phyloP scores from a whole-genome alignment of 306 rosid genomes.

The Malus fusca region DNA sequence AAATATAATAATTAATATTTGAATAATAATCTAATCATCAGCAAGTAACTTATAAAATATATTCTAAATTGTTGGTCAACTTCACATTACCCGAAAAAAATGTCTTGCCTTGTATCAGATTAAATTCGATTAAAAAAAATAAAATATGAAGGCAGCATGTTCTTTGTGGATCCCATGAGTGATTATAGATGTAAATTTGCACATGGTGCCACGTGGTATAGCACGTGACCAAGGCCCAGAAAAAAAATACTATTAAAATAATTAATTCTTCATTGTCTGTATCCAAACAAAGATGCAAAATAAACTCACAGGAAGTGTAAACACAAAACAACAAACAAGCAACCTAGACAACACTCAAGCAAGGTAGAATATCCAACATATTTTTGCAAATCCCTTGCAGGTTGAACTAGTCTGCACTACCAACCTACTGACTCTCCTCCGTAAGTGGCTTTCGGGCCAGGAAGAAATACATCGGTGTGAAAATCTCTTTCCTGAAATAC shows the following conservation, averaged over 20 bases:
- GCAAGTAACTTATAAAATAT: too few relatives aligned
- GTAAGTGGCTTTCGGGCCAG: constrained; percentile 71
- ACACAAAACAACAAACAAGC: constrained; percentile 23
- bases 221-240: not conserved
- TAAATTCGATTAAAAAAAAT: not conserved
- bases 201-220: not conserved
- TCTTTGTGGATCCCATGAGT: not conserved
- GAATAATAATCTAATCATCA: too few relatives aligned
- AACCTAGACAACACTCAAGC: constrained; percentile 2
- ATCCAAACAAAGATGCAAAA: not conserved
- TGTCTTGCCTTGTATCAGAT: not conserved
- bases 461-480: constrained; percentile 96
- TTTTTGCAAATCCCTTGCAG: constrained; percentile 1
- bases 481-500: constrained; percentile 72
- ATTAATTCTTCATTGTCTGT: too few relatives aligned
- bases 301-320: not conserved
- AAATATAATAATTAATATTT: too few relatives aligned
- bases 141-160: not conserved
- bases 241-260: not conserved
- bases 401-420: not conserved
- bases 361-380: not conserved
- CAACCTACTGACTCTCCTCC: constrained; percentile 22
- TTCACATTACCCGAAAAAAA: not conserved
- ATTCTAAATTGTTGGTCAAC: too few relatives aligned
- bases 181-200: not conserved